A percentile compares a stretch with the other conserved stretches of the same genome.
Conservation (phyloP, 352 stramenopile species). For the Discostella stelligera region DNA sequence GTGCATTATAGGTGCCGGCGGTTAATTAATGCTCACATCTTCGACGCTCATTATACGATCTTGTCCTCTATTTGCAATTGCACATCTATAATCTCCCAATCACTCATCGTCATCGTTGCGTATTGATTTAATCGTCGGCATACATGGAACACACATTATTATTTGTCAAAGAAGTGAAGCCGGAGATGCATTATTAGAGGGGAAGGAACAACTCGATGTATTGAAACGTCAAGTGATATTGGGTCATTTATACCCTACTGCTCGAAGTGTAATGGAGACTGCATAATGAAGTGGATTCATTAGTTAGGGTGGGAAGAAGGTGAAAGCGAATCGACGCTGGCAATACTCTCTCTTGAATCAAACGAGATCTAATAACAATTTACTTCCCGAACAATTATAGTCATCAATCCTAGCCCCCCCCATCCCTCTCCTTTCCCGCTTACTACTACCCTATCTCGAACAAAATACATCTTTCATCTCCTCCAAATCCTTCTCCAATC, state of each 20-base stretch:
- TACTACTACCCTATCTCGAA: conserved; percentile 9
- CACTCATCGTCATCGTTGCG: background rate
- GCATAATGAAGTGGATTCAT: conserved; percentile 15
- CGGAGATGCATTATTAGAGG: conserved; percentile 54
- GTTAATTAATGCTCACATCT: too few relatives aligned
- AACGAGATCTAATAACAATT: background rate
- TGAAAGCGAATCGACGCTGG: background rate
- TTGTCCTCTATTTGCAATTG: background rate
- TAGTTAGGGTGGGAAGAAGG: too few relatives aligned
- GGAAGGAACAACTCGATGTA: conserved; percentile 62
- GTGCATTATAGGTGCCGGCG: conserved; percentile 6
- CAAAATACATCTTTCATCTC: conserved; percentile 70
- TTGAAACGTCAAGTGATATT: conserved; percentile 67
- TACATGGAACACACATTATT: background rate
- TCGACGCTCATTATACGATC: background rate
- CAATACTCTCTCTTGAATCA: conserved; percentile 14
- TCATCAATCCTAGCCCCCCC: background rate
- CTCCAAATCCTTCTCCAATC: conserved; percentile 68
- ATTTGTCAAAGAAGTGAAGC: conserved; percentile 47
- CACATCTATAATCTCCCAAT: background rate
- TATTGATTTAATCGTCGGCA: background rate
- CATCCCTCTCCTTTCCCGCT: background rate
- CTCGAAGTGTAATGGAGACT: conserved; percentile 76
- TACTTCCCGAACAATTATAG: too few relatives aligned
- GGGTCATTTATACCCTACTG: conserved; percentile 71